These are phyloP conservation scores for Aspergillus nomiae DNA, from an alignment of 2,329 filamentous ascomycete species.

Conservation along the genomic window DNA sequence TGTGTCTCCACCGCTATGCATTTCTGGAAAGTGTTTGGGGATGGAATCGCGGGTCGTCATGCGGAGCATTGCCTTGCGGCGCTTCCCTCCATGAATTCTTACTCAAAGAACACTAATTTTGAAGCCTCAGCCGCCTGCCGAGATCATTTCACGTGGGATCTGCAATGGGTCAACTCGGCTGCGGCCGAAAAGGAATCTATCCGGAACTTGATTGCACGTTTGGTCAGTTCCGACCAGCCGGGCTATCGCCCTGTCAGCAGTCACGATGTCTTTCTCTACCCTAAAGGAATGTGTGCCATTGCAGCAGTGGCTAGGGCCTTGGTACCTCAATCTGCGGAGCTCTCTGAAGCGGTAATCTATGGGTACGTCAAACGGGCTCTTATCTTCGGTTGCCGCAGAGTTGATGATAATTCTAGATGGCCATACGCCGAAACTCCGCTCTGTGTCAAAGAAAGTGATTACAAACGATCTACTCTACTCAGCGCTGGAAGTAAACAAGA, in stretches of 20 bases:
- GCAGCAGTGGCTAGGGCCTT: slow-evolving; percentile 4
- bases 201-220: background rate
- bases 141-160: background rate
- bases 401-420: background rate
- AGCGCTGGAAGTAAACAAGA: slow-evolving; percentile 14
- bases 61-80: slow-evolving; percentile 4
- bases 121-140: background rate
- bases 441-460: background rate
- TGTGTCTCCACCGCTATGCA: background rate
- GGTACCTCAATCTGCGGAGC: background rate
- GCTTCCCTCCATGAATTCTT: background rate
- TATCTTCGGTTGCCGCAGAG: background rate
- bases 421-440: slow-evolving; percentile 8
- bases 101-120: slow-evolving; percentile 1
- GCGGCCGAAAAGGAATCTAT: slow-evolving; percentile 2
- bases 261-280: slow-evolving; percentile 8
- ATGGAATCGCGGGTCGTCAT: slow-evolving; percentile 8
- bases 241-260: background rate
- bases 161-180: slow-evolving; percentile 4
- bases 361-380: slow-evolving; percentile 1
- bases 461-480: slow-evolving; percentile 8
- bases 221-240: background rate
- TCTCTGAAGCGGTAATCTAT: slow-evolving; percentile 9
- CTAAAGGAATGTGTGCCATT: slow-evolving; percentile 11
- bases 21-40: slow-evolving; percentile 10